These are phyloP conservation scores for Fusarium austroafricanum DNA, from an alignment of 2,329 filamentous ascomycete genomes.

Conservation along the genomic window DNA sequence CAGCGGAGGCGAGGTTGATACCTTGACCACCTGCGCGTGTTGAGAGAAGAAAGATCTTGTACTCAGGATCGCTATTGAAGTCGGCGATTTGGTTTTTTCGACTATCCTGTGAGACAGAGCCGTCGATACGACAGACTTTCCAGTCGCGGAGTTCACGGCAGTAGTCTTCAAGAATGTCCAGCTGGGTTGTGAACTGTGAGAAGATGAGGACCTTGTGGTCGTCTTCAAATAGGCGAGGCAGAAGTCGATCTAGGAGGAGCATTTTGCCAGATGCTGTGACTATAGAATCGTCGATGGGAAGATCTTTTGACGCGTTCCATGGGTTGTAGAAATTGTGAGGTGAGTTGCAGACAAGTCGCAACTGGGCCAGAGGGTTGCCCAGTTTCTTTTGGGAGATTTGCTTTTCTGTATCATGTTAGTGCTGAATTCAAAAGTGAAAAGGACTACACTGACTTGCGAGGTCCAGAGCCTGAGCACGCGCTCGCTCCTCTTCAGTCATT, in stretches of 20 bases:
- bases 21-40: constrained; percentile 94
- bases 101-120: constrained; percentile 80
- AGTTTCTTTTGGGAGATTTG: constrained; percentile 93
- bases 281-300: constrained; percentile 79
- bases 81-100: constrained; percentile 76
- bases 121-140: constrained; percentile 91
- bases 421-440: background rate
- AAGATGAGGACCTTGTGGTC: constrained; percentile 96
- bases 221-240: constrained; percentile 77
- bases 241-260: constrained; percentile 88
- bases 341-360: constrained; percentile 90
- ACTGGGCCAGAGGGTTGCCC: constrained; percentile 91
- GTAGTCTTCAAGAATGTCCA: constrained; percentile 92
- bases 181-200: constrained; percentile 93
- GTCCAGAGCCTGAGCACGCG: constrained; percentile 75
- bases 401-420: constrained; percentile 65
- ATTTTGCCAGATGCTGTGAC: constrained; percentile 94
- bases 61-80: constrained; percentile 74
- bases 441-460: constrained; percentile 73
- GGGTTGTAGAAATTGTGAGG: constrained; percentile 98
- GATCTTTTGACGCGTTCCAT: constrained; percentile 71
- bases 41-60: constrained; percentile 85
- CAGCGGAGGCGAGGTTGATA: constrained; percentile 91
- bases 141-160: constrained; percentile 79
- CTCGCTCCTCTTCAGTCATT: constrained; percentile 68